Evolutionary conservation across 495 filamentous ascomycete genomes (phyloP).

Genomic region (Aspergillus campestris): DNA sequence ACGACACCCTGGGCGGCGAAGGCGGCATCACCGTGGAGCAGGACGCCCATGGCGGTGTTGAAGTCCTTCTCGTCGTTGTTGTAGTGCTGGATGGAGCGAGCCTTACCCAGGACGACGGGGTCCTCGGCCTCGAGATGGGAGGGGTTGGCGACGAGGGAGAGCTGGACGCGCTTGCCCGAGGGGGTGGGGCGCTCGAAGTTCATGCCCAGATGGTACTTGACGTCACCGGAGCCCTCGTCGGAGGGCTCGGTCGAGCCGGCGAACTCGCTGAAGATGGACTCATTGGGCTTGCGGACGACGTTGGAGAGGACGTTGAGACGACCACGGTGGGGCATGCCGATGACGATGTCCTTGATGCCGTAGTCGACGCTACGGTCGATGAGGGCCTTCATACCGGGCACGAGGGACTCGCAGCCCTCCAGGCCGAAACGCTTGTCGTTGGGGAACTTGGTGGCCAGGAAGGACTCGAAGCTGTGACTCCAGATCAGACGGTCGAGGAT

Average conservation of each 20-base stretch:
- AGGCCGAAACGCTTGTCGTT: constrained; percentile 99
- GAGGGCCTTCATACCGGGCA: constrained; percentile 98
- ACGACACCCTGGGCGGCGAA: constrained; percentile 95
- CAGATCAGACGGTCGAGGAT: constrained; percentile 97
- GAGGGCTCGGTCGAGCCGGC: constrained; percentile 78
- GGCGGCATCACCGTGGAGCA: constrained; percentile 94
- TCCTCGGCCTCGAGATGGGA: constrained; percentile 98
- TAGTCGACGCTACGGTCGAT: constrained; percentile 98
- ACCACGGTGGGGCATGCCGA: constrained; percentile 98
- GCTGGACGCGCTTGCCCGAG: constrained; percentile 95
- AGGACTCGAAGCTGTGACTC: constrained; percentile 92
- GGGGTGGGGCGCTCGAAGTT: constrained; percentile 98
- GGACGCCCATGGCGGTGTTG: constrained; percentile 83
- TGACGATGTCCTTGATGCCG: constrained; percentile 96
- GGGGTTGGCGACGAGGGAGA: constrained; percentile 95
- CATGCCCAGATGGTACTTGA: constrained; percentile 99
- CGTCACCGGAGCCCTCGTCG: constrained; percentile 95
- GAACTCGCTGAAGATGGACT: constrained; percentile 99
- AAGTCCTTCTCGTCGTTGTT: constrained; percentile 90
- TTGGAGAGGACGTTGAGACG: constrained; percentile 97
- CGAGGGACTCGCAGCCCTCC: constrained; percentile 91
- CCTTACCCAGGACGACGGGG: constrained; percentile 94
- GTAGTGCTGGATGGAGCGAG: constrained; percentile 96
- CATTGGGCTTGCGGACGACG: constrained; percentile 96
- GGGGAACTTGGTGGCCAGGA: constrained; percentile 93